These are phyloP conservation scores for Aspergillus neoniger DNA, from an alignment of 2,329 filamentous ascomycete genomes.

Conservation along the genomic window DNA sequence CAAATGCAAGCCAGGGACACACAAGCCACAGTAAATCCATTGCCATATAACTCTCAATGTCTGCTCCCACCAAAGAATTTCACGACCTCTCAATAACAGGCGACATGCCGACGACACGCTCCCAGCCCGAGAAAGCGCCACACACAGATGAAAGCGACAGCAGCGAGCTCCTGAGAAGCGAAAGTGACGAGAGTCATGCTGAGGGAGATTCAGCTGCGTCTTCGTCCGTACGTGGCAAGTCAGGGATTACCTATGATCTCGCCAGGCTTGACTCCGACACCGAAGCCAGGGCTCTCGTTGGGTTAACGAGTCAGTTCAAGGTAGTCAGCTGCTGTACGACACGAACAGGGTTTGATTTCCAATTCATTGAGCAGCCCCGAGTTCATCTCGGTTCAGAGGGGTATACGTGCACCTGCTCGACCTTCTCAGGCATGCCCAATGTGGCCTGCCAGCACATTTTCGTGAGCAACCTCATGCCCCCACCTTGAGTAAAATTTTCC, in stretches of 20 bases:
- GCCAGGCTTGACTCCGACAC: slow-evolving; percentile 32
- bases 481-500: background rate
- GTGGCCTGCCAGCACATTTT: slow-evolving; percentile 47
- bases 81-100: slow-evolving; percentile 41
- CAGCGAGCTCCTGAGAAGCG: slow-evolving; percentile 6
- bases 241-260: slow-evolving; percentile 41
- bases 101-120: slow-evolving; percentile 35
- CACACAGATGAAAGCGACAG: slow-evolving; percentile 19
- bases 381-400: slow-evolving; percentile 35
- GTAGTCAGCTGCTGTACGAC: slow-evolving; percentile 37
- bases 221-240: slow-evolving; percentile 32
- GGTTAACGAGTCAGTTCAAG: slow-evolving; percentile 36
- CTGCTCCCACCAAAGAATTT: slow-evolving; percentile 43
- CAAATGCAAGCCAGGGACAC: background rate
- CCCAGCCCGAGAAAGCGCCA: slow-evolving; percentile 27
- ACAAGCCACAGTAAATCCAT: background rate
- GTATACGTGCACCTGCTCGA: slow-evolving; percentile 40
- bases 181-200: slow-evolving; percentile 19
- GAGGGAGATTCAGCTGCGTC: slow-evolving; percentile 21
- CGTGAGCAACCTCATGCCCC: slow-evolving; percentile 31
- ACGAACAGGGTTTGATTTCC: slow-evolving; percentile 39
- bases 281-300: slow-evolving; percentile 36
- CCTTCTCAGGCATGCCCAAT: slow-evolving; percentile 31
- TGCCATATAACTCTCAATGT: slow-evolving; percentile 31
- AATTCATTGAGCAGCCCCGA: slow-evolving; percentile 37